These are phyloP conservation scores for Nephelium lappaceum DNA, from an alignment of 345 rosid genomes.

Conservation along the genomic window DNA sequence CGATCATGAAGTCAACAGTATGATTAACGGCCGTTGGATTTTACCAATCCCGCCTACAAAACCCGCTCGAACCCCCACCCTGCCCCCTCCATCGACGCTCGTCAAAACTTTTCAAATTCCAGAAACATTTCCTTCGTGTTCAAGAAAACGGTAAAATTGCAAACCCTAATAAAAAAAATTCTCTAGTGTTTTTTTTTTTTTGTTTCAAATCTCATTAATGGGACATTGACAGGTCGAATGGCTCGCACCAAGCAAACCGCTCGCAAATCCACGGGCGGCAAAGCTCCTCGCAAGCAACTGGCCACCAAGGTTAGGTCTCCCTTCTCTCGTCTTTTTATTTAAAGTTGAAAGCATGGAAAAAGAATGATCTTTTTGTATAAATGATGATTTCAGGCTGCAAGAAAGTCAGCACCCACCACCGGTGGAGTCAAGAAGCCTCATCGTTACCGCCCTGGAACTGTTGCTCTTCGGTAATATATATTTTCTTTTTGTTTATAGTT, in stretches of 20 bases:
- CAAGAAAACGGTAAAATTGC: not conserved
- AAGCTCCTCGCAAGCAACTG: constrained; percentile 65
- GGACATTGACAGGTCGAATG: constrained; percentile 31
- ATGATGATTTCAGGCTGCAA: constrained; percentile 42
- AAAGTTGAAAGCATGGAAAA: too few relatives aligned
- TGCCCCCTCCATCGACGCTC: not conserved
- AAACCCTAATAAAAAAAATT: not conserved
- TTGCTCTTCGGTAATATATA: constrained; percentile 47
- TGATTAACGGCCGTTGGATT: not conserved
- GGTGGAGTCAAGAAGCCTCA: constrained; percentile 73
- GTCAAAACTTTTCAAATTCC: constrained; percentile 7
- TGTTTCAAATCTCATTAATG: too few relatives aligned
- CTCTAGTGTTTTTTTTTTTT: not conserved
- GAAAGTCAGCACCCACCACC: constrained; percentile 64
- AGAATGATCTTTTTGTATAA: too few relatives aligned
- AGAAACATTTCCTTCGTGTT: not conserved
- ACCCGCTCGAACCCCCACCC: not conserved
- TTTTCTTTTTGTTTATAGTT: not conserved
- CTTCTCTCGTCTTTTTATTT: too few relatives aligned
- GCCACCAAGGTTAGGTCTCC: constrained; percentile 49
- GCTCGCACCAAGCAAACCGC: constrained; percentile 77
- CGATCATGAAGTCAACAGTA: too few relatives aligned
- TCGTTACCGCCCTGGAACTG: constrained; percentile 58
- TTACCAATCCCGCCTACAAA: not conserved
- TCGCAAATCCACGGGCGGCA: constrained; percentile 63